Conservation (phyloP, 108 stramenopile genomes). For the Aurantiochytrium sp. region DNA sequence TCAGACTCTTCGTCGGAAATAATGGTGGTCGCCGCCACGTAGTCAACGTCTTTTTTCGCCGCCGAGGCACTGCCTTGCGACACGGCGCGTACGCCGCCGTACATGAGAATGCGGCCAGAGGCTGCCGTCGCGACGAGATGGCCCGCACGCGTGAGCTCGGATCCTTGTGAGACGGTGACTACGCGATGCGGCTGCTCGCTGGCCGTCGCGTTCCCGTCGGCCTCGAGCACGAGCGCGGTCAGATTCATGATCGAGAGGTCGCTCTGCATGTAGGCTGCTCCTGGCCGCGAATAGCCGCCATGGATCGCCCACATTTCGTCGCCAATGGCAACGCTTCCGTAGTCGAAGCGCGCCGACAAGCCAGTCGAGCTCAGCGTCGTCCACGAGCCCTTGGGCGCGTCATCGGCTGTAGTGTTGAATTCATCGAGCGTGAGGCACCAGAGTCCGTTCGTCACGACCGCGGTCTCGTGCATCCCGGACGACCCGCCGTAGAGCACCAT, state of each 20-base stretch:
- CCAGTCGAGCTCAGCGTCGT: background rate
- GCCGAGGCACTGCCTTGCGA: background rate
- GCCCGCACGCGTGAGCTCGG: background rate
- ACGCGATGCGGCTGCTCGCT: background rate
- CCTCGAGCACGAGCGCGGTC: background rate
- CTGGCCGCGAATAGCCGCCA: background rate
- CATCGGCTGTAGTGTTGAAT: background rate
- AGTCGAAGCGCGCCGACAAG: background rate
- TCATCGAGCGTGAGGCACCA: background rate
- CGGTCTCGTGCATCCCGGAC: background rate
- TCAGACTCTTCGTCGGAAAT: no score
- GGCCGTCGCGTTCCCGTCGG: background rate
- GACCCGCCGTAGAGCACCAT: background rate
- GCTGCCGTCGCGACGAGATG: background rate
- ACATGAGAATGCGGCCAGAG: background rate
- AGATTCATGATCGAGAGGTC: background rate
- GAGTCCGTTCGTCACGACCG: background rate
- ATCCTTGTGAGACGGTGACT: background rate
- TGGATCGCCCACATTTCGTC: background rate
- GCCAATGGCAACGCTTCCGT: background rate
- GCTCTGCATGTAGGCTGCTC: background rate
- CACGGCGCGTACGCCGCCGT: background rate
- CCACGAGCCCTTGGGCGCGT: background rate
- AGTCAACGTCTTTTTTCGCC: no score
- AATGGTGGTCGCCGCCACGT: no score